Conservation (phyloP, 2,329 filamentous ascomycete species). For the Mariannaea elegans region DNA sequence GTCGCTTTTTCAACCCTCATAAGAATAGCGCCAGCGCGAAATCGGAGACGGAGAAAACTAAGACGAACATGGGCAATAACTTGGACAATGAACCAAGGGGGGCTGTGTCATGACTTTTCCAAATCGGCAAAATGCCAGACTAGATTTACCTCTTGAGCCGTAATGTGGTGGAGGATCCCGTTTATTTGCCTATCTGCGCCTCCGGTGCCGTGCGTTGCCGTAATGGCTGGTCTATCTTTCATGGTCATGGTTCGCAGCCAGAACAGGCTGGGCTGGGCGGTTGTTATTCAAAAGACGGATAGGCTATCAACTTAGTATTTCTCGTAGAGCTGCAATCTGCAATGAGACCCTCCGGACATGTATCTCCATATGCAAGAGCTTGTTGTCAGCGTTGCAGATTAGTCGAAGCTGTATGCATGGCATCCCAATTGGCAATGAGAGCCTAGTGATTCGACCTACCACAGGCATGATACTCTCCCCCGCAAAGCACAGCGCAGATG, state of each 20-base stretch:
- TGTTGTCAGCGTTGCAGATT: slow-evolving; percentile 14
- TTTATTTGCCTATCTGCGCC: slow-evolving; percentile 5
- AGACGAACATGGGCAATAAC: slow-evolving; percentile 7
- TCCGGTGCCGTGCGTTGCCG: too few relatives aligned
- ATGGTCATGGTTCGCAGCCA: background rate
- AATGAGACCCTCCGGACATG: slow-evolving; percentile 28
- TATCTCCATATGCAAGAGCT: slow-evolving; percentile 22
- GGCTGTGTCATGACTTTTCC: too few relatives aligned
- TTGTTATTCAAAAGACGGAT: too few relatives aligned
- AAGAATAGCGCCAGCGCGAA: slow-evolving; percentile 1
- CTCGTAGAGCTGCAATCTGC: background rate
- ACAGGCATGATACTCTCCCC: background rate
- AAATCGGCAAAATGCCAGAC: too few relatives aligned
- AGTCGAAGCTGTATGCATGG: background rate
- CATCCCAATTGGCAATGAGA: background rate
- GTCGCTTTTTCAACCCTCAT: background rate
- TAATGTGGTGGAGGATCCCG: background rate
- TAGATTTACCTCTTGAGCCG: too few relatives aligned
- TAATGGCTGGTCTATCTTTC: background rate
- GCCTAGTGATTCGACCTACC: background rate
- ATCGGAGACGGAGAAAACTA: slow-evolving; percentile 11
- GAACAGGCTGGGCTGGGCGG: too few relatives aligned
- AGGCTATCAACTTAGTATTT: too few relatives aligned
- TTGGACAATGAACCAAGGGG: background rate
- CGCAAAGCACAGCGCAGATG: background rate